phyloP scores from a whole-genome alignment of 164 flowering plant genomes.

The Umbilicus rupestris region DNA sequence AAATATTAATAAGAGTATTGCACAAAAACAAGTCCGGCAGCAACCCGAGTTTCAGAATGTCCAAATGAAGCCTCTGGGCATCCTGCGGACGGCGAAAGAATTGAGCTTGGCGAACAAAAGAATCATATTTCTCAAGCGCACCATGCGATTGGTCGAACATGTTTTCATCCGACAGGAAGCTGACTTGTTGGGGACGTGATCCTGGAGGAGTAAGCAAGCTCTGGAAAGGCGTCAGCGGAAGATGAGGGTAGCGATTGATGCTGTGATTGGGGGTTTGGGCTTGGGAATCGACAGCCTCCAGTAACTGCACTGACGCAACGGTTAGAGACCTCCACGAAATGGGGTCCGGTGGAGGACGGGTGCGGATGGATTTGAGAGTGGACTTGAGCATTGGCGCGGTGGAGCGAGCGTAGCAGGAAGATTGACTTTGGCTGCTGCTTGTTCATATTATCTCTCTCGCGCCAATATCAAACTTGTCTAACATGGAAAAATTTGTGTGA shows the following conservation, averaged over 20 bases:
- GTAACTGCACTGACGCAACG: not conserved
- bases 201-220: not conserved
- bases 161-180: not conserved
- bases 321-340: not conserved
- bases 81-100: constrained; percentile 22
- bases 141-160: constrained; percentile 3
- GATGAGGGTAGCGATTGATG: not conserved
- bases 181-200: too few species aligned
- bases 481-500: too few species aligned
- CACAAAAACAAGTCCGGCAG: constrained; percentile 33
- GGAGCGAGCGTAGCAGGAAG: not conserved
- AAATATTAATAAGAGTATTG: constrained; percentile 54
- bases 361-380: constrained; percentile 3
- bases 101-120: constrained; percentile 23
- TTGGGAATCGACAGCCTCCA: not conserved
- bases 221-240: not conserved
- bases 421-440: not conserved
- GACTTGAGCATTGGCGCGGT: not conserved
- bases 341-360: not conserved
- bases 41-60: constrained; percentile 44
- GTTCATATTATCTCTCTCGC: not conserved
- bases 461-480: too few species aligned
- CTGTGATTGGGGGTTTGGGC: not conserved
- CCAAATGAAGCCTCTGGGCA: constrained; percentile 40
- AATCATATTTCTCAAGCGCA: constrained; percentile 19